phyloP scores from a whole-genome alignment of 1,139 yeast species.

The Candida labiduridarum region DNA sequence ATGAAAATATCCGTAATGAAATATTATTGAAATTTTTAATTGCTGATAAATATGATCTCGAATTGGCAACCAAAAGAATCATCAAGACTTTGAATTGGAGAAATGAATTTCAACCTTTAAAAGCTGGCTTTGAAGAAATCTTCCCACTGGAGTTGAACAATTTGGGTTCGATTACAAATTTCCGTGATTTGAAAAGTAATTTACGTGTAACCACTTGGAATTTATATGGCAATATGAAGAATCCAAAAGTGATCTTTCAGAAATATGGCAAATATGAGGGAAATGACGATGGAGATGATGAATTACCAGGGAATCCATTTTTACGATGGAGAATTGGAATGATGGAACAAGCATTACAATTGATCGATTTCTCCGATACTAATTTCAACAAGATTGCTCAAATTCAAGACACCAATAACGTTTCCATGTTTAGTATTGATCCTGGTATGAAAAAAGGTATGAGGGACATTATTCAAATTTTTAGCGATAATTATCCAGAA shows the following conservation, averaged over 20 bases:
- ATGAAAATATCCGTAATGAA: slow-evolving; percentile 50
- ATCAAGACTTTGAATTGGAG: slow-evolving; percentile 77
- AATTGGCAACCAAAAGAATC: slow-evolving; percentile 50
- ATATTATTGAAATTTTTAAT: slow-evolving; percentile 66
- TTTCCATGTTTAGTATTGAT: slow-evolving; percentile 74
- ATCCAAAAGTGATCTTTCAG: slow-evolving; percentile 63
- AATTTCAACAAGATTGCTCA: slow-evolving; percentile 68
- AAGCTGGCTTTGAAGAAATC: slow-evolving; percentile 72
- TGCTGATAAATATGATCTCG: slow-evolving; percentile 65
- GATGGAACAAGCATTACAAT: slow-evolving; percentile 77
- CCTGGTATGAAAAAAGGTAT: slow-evolving; percentile 70
- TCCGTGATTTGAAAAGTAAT: slow-evolving; percentile 27
- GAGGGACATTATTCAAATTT: slow-evolving; percentile 64
- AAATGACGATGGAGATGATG: slow-evolving; percentile 1
- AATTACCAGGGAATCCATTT: slow-evolving; percentile 53
- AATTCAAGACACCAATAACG: slow-evolving; percentile 82
- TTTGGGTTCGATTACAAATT: slow-evolving; percentile 67
- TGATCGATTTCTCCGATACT: slow-evolving; percentile 56
- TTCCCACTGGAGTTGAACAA: slow-evolving; percentile 59
- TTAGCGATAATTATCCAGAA: slow-evolving; percentile 85
- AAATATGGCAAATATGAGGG: slow-evolving; percentile 39
- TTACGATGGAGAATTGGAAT: slow-evolving; percentile 85
- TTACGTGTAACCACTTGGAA: slow-evolving; percentile 77
- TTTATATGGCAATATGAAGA: slow-evolving; percentile 70
- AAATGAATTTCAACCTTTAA: slow-evolving; percentile 69